Evolutionary conservation across 1,139 yeast genomes (phyloP).

Genomic region (Sugiyamaella xylanicola): DNA sequence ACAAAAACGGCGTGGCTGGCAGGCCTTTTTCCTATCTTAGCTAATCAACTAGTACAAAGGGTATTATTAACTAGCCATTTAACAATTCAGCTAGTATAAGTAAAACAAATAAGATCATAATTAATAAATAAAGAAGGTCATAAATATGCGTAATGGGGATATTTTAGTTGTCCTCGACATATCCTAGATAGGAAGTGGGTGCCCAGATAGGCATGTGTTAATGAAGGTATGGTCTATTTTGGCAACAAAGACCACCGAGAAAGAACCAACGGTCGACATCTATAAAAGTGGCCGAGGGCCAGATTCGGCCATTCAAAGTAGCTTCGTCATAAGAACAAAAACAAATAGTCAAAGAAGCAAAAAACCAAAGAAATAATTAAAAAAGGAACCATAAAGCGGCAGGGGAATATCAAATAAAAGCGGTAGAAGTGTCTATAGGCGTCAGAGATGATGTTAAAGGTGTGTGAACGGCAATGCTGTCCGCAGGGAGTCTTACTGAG

Average conservation of each 20-base stretch:
- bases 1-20: too few relatives aligned
- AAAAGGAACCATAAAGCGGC: too few relatives aligned
- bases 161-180: background rate
- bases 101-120: background rate
- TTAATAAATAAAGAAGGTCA: slow-evolving; percentile 1
- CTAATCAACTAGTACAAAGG: background rate
- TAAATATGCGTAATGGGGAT: background rate
- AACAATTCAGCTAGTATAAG: background rate
- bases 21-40: background rate
- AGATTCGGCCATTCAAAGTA: background rate
- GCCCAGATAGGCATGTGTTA: background rate
- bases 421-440: background rate
- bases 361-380: background rate
- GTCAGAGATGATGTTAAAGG: background rate
- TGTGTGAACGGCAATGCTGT: too few relatives aligned
- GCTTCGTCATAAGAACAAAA: background rate
- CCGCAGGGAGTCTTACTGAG: slow-evolving; percentile 4
- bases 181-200: background rate
- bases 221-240: background rate
- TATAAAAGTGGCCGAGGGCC: background rate
- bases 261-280: background rate
- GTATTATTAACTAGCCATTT: background rate
- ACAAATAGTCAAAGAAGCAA: background rate
- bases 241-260: background rate
- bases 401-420: background rate